Conservation (phyloP, 306 rosid genomes). For the Cucurbita argyrosperma region DNA sequence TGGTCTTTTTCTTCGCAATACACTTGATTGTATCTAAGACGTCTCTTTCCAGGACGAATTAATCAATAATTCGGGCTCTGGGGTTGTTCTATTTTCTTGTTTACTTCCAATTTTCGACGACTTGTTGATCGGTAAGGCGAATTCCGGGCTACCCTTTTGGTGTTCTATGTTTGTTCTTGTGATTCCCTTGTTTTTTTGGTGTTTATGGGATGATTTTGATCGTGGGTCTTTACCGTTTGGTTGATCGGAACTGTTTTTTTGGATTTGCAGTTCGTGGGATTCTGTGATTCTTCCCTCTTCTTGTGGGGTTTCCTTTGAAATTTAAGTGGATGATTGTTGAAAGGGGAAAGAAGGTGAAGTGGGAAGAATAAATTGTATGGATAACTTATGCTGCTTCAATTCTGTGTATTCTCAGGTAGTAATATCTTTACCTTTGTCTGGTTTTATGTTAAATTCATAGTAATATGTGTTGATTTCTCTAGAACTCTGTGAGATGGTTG, state of each 20-base stretch:
- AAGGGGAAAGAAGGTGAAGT: slow-evolving; percentile 25
- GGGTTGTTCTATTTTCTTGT: slow-evolving; percentile 4
- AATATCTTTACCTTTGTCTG: slow-evolving; percentile 9
- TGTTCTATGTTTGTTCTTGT: not conserved
- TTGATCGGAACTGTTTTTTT: slow-evolving; percentile 19
- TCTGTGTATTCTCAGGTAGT: slow-evolving; percentile 49
- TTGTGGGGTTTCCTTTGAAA: not conserved
- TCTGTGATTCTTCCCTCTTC: slow-evolving; percentile 1
- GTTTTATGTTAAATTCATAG: not conserved
- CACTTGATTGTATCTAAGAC: not conserved
- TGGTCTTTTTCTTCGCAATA: not conserved
- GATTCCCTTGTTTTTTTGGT: not conserved
- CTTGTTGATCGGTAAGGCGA: slow-evolving; percentile 32
- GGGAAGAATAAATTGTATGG: slow-evolving; percentile 48
- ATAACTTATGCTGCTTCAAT: slow-evolving; percentile 64
- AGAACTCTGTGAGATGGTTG: not conserved
- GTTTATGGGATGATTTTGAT: not conserved
- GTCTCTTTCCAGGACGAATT: not conserved
- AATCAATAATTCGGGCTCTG: not conserved
- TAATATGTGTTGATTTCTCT: not conserved
- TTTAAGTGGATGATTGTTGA: slow-evolving; percentile 42
- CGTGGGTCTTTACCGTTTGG: slow-evolving; percentile 4
- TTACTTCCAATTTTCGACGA: slow-evolving; percentile 13
- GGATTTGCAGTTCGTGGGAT: slow-evolving; percentile 13
- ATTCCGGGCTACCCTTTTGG: slow-evolving; percentile 10